Base-by-base conservation (phyloP, 257 asterid species). In the Datura wrightii region DNA sequence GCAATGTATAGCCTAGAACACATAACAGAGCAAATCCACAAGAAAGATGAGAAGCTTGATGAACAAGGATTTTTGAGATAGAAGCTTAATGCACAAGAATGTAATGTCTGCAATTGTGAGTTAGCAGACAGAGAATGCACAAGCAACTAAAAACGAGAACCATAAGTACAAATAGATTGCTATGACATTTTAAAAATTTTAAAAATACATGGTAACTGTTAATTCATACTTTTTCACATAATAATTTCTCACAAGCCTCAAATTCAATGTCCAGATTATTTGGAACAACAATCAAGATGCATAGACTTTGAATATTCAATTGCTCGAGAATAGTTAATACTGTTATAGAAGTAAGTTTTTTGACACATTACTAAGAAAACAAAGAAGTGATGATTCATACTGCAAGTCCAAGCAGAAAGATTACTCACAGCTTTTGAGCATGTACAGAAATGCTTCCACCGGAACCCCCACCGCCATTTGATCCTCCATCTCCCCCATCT, bases 401-500 rank as follows among this genome's bases (percentile, higher is more conserved):
- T 76, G 59, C 62, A 76, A 85, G 83, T 88, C 67, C 72, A 88
- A 89, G 86, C 56, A 85, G 84, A 82, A 85, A 80, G 85, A 84
- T 66, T 84, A 91, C 99, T 96, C 92, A 96, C 99, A 96, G 90
- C 92, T 96, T 96, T 82, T 87, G 94, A 84, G 98, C 90, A 84
- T 79, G 91, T 76, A 93, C 39, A 55, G 89, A 78, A 85, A 96
- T 89, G 85, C 99, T 96, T 80, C 99, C 99, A 87, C 99, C 99
- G 82, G 98, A 94, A 87, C 99, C 99, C 67, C 99, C 99, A 83
- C 99, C 99, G 34, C 97, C 98, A 9, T 90, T 91, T 54, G 90
- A 79, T 86, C 98, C 97, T 82, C 98, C 99, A 90, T 92, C 93
- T 85, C 99, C 99, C 80, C 99, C 99, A 85, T 94, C 94, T 42